Conservation (phyloP, 2,329 filamentous ascomycete species). For the Sclerotinia spermophila region DNA sequence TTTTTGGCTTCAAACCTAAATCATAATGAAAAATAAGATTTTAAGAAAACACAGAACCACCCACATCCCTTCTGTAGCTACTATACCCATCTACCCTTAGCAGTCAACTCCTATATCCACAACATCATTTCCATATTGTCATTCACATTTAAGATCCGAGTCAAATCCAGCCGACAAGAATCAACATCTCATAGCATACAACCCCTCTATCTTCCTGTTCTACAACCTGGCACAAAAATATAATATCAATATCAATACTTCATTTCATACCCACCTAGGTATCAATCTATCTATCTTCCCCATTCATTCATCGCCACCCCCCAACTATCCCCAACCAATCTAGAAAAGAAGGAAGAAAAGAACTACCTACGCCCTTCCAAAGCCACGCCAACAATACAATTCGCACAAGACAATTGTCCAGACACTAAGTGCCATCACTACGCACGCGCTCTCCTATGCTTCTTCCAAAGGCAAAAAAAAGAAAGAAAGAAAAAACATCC, state of each 20-base stretch:
- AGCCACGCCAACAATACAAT: slow-evolving; percentile 1
- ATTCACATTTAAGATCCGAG: background rate
- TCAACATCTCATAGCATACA: background rate
- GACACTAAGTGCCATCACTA: background rate
- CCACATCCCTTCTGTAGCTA: too few relatives aligned
- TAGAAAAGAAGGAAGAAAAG: background rate
- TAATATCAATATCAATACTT: background rate
- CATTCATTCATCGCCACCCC: background rate
- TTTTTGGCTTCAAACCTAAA: too few relatives aligned
- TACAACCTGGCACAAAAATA: background rate
- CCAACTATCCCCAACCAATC: background rate
- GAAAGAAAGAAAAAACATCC: too few relatives aligned
- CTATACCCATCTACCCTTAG: too few relatives aligned
- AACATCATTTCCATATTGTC: background rate
- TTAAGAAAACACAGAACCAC: too few relatives aligned
- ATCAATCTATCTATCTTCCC: background rate
- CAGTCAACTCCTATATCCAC: too few relatives aligned
- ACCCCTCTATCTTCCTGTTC: background rate
- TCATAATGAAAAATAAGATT: too few relatives aligned
- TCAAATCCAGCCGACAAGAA: background rate
- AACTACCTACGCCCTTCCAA: background rate
- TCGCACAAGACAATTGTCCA: background rate
- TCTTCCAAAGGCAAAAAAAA: background rate
- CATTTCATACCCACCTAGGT: background rate
- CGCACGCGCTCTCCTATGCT: background rate